These are phyloP conservation scores for Musa troglodytarum DNA, from an alignment of 176 grass and related monocot species.

Conservation along the genomic window DNA sequence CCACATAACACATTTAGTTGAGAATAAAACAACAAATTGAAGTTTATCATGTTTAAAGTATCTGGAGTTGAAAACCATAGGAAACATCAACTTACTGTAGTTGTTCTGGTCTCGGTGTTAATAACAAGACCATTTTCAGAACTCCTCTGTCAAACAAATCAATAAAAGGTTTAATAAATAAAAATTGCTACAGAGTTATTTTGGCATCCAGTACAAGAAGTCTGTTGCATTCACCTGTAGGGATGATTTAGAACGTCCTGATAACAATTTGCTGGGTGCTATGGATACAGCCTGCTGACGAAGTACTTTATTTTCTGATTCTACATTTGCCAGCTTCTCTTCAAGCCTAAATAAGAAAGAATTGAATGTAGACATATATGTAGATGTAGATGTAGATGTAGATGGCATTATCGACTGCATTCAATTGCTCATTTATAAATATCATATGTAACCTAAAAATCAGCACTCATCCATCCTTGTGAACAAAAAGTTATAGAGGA, in stretches of 20 bases:
- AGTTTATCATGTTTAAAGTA: background rate
- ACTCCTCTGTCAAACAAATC: constrained; percentile 57
- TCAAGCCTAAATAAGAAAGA: constrained; percentile 66
- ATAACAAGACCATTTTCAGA: constrained; percentile 55
- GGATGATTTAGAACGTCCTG: constrained; percentile 86
- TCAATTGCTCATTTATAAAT: background rate
- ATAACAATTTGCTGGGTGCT: constrained; percentile 85
- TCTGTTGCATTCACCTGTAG: constrained; percentile 53
- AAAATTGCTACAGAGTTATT: background rate
- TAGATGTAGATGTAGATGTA: background rate
- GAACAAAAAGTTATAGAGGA: no score
- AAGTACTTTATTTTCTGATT: constrained; percentile 99
- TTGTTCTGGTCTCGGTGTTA: constrained; percentile 39
- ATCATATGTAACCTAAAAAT: no score
- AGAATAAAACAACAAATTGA: background rate
- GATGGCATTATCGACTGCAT: background rate
- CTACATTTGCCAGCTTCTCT: constrained; percentile 92
- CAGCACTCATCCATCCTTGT: no score
- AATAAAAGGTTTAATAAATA: constrained; percentile 24
- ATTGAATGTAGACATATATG: background rate
- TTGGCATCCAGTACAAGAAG: background rate
- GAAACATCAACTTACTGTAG: constrained; percentile 44
- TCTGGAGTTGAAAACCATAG: background rate
- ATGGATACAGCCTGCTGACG: constrained; percentile 95
- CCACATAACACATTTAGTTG: constrained; percentile 14